Evolutionary conservation across 192 early-diverging fungal genomes (phyloP).

Genomic region (Coemansia furcata): DNA sequence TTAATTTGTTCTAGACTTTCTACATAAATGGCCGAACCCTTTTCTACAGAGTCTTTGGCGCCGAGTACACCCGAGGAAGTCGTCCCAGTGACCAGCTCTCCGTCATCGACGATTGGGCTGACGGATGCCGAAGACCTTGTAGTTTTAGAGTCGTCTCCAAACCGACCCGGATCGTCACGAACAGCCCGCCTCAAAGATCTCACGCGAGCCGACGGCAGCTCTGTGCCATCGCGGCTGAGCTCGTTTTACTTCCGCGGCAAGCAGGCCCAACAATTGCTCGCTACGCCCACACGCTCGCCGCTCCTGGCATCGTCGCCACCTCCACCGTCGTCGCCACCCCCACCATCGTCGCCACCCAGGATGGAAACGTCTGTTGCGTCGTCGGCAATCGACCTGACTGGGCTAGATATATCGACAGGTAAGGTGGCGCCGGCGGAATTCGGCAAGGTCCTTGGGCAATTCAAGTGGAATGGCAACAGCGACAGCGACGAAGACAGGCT

Average conservation of each 20-base stretch:
- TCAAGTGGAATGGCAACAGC: constrained; percentile 5
- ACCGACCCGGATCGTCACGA: constrained; percentile 31
- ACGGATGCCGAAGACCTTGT: constrained; percentile 26
- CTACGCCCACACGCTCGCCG: neutral
- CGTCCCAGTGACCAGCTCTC: constrained; percentile 8
- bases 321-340: neutral
- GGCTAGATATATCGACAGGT: neutral
- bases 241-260: constrained; percentile 40
- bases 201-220: neutral
- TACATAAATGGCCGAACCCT: constrained; percentile 16
- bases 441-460: constrained; percentile 15
- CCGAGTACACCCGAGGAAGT: constrained; percentile 32
- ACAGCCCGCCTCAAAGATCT: neutral
- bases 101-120: constrained; percentile 31
- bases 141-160: constrained; percentile 50
- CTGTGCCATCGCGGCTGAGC: constrained; percentile 12
- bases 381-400: neutral
- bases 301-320: neutral
- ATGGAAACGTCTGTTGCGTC: neutral
- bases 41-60: constrained; percentile 16
- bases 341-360: neutral
- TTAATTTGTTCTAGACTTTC: neutral
- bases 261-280: neutral
- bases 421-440: constrained; percentile 6
- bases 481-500: neutral